Conservation (phyloP, 2,329 filamentous ascomycete genomes). For the Ophiostoma pallidulum region DNA sequence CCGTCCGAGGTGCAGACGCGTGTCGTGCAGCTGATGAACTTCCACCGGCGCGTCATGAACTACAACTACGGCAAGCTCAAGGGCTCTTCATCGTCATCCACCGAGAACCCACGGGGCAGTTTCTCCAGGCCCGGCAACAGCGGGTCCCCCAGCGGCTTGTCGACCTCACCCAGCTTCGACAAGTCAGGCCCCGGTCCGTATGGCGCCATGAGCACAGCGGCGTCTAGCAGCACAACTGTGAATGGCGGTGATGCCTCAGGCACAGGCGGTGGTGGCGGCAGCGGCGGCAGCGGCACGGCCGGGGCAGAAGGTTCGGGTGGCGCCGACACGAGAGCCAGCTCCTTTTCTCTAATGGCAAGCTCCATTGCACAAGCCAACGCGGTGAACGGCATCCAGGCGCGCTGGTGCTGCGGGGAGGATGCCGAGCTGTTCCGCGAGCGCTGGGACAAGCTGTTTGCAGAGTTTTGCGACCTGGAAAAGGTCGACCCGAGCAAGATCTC, state of each 20-base stretch:
- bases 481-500: conserved; percentile 98
- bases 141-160: not conserved
- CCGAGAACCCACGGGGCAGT: no score
- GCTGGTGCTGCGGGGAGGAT: conserved; percentile 96
- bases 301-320: not conserved
- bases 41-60: conserved; percentile 90
- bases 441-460: conserved; percentile 96
- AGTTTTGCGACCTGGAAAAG: conserved; percentile 95
- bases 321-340: conserved; percentile 23
- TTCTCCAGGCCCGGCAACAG: not conserved
- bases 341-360: conserved; percentile 30
- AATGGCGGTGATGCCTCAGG: not conserved
- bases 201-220: not conserved
- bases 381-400: conserved; percentile 65
- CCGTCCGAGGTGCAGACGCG: conserved; percentile 86
- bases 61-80: conserved; percentile 81
- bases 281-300: not conserved
- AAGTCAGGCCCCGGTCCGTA: not conserved
- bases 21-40: conserved; percentile 95
- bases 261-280: not conserved
- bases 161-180: conserved; percentile 8
- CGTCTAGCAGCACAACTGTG: not conserved
- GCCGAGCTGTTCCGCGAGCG: conserved; percentile 89
- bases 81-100: no score
- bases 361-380: conserved; percentile 46